These are phyloP conservation scores for Aphanocladium album DNA, from an alignment of 2,329 filamentous ascomycete species.

Conservation along the genomic window DNA sequence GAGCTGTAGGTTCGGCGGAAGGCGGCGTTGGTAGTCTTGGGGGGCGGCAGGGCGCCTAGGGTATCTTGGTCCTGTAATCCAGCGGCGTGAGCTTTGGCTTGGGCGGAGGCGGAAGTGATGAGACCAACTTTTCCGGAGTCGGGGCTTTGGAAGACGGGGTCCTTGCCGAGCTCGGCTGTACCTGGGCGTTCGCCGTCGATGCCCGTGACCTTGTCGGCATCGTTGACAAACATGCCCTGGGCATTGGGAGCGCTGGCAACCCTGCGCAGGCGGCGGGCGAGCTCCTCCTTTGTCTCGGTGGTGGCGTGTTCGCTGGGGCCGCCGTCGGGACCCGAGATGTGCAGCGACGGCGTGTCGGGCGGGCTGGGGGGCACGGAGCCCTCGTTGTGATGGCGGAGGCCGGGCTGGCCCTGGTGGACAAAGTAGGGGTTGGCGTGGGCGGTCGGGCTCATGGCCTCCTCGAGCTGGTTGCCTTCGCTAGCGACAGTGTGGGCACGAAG, in stretches of 20 bases:
- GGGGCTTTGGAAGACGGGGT: slow-evolving; percentile 56
- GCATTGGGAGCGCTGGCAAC: slow-evolving; percentile 97
- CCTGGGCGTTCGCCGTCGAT: slow-evolving; percentile 64
- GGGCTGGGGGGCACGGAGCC: slow-evolving; percentile 89
- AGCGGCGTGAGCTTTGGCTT: slow-evolving; percentile 30
- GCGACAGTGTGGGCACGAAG: slow-evolving; percentile 86
- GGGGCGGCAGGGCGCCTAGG: slow-evolving; percentile 59
- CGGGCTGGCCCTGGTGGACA: slow-evolving; percentile 89
- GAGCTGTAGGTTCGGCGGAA: slow-evolving; percentile 97
- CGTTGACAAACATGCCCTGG: slow-evolving; percentile 75
- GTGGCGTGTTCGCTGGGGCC: slow-evolving; percentile 62
- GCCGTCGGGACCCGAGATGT: slow-evolving; percentile 63
- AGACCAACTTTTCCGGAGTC: slow-evolving; percentile 38
- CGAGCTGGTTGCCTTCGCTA: slow-evolving; percentile 86
- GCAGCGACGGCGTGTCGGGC: slow-evolving; percentile 79
- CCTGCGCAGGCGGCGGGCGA: slow-evolving; percentile 85
- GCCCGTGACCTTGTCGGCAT: slow-evolving; percentile 23
- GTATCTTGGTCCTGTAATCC: slow-evolving; percentile 43
- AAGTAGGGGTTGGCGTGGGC: slow-evolving; percentile 97
- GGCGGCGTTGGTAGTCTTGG: slow-evolving; percentile 58
- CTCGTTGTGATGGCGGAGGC: slow-evolving; percentile 89
- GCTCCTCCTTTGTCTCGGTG: slow-evolving; percentile 82
- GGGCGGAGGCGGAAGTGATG: slow-evolving; percentile 27
- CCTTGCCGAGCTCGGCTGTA: slow-evolving; percentile 82
- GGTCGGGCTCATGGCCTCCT: slow-evolving; percentile 85